phyloP scores from a whole-genome alignment of 2,329 filamentous ascomycete species.

The Pyrenochaeta sp. region DNA sequence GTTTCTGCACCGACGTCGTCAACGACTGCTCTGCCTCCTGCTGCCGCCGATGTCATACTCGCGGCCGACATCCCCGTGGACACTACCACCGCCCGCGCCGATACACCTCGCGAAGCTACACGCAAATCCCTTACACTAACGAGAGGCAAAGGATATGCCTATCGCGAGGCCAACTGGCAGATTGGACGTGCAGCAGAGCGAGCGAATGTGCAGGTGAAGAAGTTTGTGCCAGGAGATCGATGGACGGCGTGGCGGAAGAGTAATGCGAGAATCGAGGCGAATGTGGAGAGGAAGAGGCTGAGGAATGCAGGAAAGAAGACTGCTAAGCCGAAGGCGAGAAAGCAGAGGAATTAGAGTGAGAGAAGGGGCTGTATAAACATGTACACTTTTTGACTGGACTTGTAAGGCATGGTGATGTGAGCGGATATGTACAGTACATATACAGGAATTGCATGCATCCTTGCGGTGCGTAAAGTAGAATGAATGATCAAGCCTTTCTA shows the following conservation, averaged over 20 bases:
- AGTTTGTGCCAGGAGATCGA: conserved; percentile 66
- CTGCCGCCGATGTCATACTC: neutral
- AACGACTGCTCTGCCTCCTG: neutral
- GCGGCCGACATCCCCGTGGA: conserved; percentile 22
- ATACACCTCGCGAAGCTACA: conserved; percentile 44
- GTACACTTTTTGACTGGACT: neutral
- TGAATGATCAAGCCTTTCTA: neutral
- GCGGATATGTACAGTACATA: neutral
- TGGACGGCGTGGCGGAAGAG: conserved; percentile 73
- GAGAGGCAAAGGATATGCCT: conserved; percentile 65
- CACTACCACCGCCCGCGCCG: conserved; percentile 20
- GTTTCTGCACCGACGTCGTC: neutral
- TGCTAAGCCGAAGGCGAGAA: conserved; percentile 41
- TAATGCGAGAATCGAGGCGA: conserved; percentile 59
- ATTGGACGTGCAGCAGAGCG: conserved; percentile 71
- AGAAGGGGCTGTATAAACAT: too few relatives aligned
- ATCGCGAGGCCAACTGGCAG: conserved; percentile 71
- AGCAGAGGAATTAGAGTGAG: conserved; percentile 20
- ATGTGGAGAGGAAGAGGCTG: conserved; percentile 64
- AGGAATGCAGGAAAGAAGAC: conserved; percentile 54
- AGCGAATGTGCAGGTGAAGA: conserved; percentile 63
- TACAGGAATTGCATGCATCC: neutral
- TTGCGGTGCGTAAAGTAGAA: neutral
- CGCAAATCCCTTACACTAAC: conserved; percentile 36
- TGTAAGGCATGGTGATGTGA: neutral